Percentiles rank a stretch among this genome's conserved stretches.
These are phyloP conservation scores for Lactifluus volemus DNA, from an alignment of 768 basidiomycete genomes.

Conservation along the genomic window DNA sequence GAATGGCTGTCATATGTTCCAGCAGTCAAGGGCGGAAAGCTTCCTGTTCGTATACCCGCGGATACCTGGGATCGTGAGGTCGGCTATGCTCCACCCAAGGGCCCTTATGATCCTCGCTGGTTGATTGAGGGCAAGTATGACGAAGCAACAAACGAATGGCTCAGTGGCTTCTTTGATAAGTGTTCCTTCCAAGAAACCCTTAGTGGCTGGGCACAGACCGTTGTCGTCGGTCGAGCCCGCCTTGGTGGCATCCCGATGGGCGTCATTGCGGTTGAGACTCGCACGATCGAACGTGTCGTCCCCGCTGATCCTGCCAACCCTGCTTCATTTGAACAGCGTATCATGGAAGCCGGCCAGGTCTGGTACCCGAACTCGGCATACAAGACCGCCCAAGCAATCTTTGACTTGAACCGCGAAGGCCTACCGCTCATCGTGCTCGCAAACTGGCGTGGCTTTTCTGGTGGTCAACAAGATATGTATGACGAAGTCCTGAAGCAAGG, in stretches of 20 bases:
- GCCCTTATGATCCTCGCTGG: constrained; percentile 95
- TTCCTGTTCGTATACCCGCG: constrained; percentile 66
- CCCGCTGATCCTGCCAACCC: constrained; percentile 98
- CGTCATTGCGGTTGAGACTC: constrained; percentile 96
- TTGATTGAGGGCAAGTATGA: constrained; percentile 93
- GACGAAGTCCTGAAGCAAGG: constrained; percentile 96
- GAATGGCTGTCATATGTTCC: constrained; percentile 95
- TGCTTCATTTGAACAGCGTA: constrained; percentile 89
- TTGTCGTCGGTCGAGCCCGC: constrained; percentile 92
- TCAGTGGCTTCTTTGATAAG: constrained; percentile 93
- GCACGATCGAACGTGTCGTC: constrained; percentile 92
- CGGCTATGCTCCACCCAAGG: constrained; percentile 84
- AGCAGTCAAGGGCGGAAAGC: constrained; percentile 63
- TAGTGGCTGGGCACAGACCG: constrained; percentile 98
- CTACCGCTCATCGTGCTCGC: constrained; percentile 97
- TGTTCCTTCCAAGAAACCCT: constrained; percentile 98
- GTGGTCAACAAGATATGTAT: constrained; percentile 99
- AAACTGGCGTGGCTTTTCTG: constrained; percentile 99
- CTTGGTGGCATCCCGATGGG: constrained; percentile 96
- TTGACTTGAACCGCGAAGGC: constrained; percentile 96
- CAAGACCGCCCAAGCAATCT: constrained; percentile 99
- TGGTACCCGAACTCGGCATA: constrained; percentile 99
- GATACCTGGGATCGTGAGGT: constrained; percentile 93
- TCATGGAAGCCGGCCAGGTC: constrained; percentile 99
- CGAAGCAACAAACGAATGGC: constrained; percentile 66